phyloP scores from a whole-genome alignment of 495 filamentous ascomycete genomes.

The Neurospora cerealis region DNA sequence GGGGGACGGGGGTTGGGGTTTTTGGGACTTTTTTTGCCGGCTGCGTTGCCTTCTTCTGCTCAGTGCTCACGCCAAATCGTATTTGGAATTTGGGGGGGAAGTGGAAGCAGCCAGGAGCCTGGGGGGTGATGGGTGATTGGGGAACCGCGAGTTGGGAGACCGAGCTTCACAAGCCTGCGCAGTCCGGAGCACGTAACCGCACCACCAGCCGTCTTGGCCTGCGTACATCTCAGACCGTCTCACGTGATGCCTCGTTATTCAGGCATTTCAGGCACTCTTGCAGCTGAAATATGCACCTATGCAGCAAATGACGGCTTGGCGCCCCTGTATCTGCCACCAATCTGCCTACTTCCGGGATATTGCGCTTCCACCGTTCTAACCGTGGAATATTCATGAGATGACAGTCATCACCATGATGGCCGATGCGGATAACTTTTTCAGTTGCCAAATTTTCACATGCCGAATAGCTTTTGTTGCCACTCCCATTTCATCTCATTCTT shows the following conservation, averaged over 20 bases:
- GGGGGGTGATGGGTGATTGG: constrained; percentile 16
- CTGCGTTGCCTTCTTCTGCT: constrained; percentile 10
- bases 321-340: constrained; percentile 8
- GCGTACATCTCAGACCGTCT: constrained; percentile 24
- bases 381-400: background rate
- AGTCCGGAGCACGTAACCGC: constrained; percentile 1
- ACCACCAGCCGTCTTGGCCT: background rate
- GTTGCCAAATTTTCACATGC: too few species aligned
- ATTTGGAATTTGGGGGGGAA: constrained; percentile 24
- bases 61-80: background rate
- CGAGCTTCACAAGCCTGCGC: constrained; percentile 12
- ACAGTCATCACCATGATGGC: background rate
- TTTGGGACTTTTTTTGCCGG: constrained; percentile 25
- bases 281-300: constrained; percentile 18
- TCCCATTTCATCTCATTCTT: background rate
- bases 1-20: constrained; percentile 26
- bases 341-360: background rate
- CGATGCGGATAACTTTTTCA: background rate
- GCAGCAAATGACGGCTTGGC: constrained; percentile 18
- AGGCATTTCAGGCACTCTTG: constrained; percentile 20
- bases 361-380: background rate
- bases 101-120: constrained; percentile 14
- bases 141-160: constrained; percentile 11
- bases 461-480: too few species aligned
- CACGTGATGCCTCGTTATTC: constrained; percentile 10